Base-by-base conservation (phyloP, 2,329 filamentous ascomycete genomes). In the Hymenoscyphus linearis region DNA sequence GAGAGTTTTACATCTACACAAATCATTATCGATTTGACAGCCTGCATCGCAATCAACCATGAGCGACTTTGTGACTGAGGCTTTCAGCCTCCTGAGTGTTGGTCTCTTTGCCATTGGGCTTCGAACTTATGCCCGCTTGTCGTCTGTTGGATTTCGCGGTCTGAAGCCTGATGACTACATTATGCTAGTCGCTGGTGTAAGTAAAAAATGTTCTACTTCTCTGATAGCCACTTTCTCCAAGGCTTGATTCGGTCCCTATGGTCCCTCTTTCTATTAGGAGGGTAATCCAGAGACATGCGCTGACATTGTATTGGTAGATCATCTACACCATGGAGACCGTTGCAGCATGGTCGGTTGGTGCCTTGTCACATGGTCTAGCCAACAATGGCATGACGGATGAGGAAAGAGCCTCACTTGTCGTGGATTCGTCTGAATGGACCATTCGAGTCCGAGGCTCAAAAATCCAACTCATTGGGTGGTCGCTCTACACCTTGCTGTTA, bases 101-200 rank as follows among this genome's bases (percentile, higher is more conserved):
- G 54, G 54, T 26, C 22, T 63, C 13, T 27, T n/a, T 13, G 6
- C 55, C 14, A 58, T 63, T 16, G 58, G 44, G 3, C 22, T 60
- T 26, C 57, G 61, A 31, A 50, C 50, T 4, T 77, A 79, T 68
- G 76, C 80, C 3, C 75, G 84, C 55, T 75, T 79, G 66, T 73
- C 68, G 25, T 72, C 74, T 13, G 78, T 79, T 2, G 82, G 84
- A 16, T 73, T 78, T 35, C 73, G 71, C 59, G 76, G 76, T n/a
- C 78, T 86, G 58, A 76, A 79, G 65, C 74, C 77, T 0, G 85
- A 87, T 70, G 85, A 87, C 64, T 85, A 83, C 66, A 68, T 87
- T 22, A 84, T 85, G 74, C 69, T 80, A 27, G 22, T 83, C 9
- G 82, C 80, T 7, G 77, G 76, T 57, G 80, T 85, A 71, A 67